These are phyloP conservation scores for Echinosophora koreensis DNA, from an alignment of 306 rosid genomes.

Conservation along the genomic window DNA sequence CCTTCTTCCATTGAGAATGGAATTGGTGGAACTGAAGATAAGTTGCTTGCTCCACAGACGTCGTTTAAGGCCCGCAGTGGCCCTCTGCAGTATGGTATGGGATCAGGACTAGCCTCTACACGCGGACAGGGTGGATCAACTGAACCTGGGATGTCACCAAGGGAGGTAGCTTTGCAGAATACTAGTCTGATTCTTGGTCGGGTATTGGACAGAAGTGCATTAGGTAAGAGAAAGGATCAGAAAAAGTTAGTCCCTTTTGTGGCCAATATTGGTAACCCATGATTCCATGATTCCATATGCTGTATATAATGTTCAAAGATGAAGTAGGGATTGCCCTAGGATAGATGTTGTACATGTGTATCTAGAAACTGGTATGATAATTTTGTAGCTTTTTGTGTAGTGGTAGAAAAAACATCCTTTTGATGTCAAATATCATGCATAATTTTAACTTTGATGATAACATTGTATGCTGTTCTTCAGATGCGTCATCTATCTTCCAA, in stretches of 20 bases:
- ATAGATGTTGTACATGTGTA: conserved; percentile 58
- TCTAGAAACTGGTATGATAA: conserved; percentile 33
- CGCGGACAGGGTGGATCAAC: conserved; percentile 54
- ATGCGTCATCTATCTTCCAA: background rate
- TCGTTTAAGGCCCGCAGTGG: conserved; percentile 98
- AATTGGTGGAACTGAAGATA: conserved; percentile 69
- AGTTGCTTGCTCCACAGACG: conserved; percentile 81
- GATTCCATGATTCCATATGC: conserved; percentile 45
- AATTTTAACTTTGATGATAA: conserved; percentile 30
- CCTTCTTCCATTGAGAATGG: conserved; percentile 79
- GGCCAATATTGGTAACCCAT: conserved; percentile 77
- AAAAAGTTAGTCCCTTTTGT: conserved; percentile 92
- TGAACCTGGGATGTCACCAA: conserved; percentile 72
- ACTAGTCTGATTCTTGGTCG: conserved; percentile 90
- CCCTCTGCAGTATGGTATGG: conserved; percentile 77
- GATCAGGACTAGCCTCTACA: conserved; percentile 56
- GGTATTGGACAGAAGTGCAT: conserved; percentile 80
- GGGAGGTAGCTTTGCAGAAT: conserved; percentile 89
- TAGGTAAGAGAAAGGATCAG: conserved; percentile 92
- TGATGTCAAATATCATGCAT: conserved; percentile 46
- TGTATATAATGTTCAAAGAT: conserved; percentile 52
- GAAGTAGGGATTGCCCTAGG: conserved; percentile 49
- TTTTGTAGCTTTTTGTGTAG: conserved; percentile 56
- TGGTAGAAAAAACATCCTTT: conserved; percentile 44
- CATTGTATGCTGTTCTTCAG: background rate